Base-by-base conservation (phyloP, 208 protist species). In the Trypanosoma boissoni region DNA sequence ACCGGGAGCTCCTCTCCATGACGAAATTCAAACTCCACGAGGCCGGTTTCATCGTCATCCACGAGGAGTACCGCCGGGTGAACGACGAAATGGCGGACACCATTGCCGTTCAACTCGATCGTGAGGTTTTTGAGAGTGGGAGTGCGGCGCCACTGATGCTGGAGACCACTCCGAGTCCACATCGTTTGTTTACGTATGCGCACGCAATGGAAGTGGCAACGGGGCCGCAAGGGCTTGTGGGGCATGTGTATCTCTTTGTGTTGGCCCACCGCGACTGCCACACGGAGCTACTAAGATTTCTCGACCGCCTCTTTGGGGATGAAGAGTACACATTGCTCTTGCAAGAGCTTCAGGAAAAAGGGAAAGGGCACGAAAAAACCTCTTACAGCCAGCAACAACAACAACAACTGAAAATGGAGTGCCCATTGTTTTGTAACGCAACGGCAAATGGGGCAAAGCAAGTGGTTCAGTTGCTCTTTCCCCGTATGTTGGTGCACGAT, bases 1-100 rank as follows among this genome's bases (percentile, higher is more conserved):
- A 77, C 36, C 42, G 46, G 4, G 81, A 87, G 4, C 68, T 91
- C n/a, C 71, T 88, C n/a, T 69, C 89, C 23, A 76, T 83, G 61
- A 78, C 86, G 48, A 88, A 85, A 50, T 90, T 80, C 68, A 81
- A 79, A 34, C 72, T 95, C 23, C 83, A 83, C 64, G 88, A 91
- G 32, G 81, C 72, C 6, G 88, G 88, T 54, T 95, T 95, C 67
- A 87, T 92, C 52, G 63, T 92, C 23, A 76, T 88, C 9, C 81
- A 81, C 9, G 81, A 92, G 54, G 84, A 92, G 71, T 77, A 81
- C 51, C 77, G 85, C n/a, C 67, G 79, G 14, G 14, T 95, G 5
- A 95, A 92, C 58, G 53, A 75, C 2, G 88, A 95, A 63, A n/a
- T 86, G 2, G 75, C 83, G 7, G 68, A 86, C 58, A 82, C 74